Evolutionary conservation across 306 rosid genomes (phyloP).

Genomic region (Cucumis cinereus): DNA sequence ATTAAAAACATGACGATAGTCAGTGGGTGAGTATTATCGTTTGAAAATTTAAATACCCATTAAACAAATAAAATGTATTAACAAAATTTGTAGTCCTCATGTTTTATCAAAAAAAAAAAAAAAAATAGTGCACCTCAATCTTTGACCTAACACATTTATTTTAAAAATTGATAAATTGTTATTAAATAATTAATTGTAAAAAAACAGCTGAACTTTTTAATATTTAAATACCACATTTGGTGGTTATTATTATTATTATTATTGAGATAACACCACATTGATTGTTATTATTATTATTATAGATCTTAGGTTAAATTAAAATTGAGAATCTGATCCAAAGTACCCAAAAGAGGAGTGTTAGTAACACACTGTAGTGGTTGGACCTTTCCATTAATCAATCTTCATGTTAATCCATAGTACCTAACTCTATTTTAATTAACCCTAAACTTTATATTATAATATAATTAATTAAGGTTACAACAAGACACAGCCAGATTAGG

Average conservation of each 20-base stretch:
- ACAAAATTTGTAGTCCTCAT: no score
- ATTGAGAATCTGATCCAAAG: not conserved
- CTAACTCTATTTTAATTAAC: not conserved
- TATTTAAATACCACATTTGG: not conserved
- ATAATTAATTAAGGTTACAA: slow-evolving; percentile 4
- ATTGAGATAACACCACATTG: not conserved
- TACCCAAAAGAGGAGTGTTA: not conserved
- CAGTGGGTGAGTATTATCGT: no score
- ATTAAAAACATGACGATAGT: no score
- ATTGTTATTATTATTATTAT: not conserved
- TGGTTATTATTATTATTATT: not conserved
- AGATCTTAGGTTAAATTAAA: not conserved
- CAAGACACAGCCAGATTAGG: not conserved
- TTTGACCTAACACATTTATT: no score
- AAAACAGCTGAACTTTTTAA: not conserved
- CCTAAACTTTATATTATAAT: not conserved
- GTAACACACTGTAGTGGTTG: slow-evolving; percentile 1
- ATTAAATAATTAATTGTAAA: no score
- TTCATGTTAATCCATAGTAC: slow-evolving; percentile 3
- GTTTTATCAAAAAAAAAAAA: no score
- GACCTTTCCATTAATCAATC: not conserved
- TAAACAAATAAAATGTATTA: no score
- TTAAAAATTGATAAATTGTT: no score
- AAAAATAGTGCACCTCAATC: no score
- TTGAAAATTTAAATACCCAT: no score